Conservation (phyloP, 75 land plant genomes). For the Chamaecyparis obtusa region DNA sequence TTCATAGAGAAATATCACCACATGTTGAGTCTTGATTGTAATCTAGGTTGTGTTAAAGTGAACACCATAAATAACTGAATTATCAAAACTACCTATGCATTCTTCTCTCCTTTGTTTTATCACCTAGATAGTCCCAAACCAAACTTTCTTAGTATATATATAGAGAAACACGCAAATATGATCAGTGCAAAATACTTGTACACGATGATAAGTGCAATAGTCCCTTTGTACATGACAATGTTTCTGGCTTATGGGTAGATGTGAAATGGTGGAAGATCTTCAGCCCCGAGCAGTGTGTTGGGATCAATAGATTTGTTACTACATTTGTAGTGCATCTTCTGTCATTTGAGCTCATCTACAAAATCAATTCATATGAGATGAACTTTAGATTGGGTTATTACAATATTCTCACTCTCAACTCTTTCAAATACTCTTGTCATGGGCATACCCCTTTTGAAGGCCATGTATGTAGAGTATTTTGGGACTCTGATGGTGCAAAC, state of each 20-base stretch:
- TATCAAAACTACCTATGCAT: neutral
- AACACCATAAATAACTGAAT: neutral
- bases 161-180: conserved; percentile 35
- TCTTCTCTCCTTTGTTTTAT: neutral
- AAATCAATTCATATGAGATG: conserved; percentile 80
- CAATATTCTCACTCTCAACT: conserved; percentile 63
- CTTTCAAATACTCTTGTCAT: conserved; percentile 83
- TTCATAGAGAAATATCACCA: conserved; percentile 12
- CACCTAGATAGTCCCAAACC: neutral
- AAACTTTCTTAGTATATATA: neutral
- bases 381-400: conserved; percentile 71
- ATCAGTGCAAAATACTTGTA: conserved; percentile 57
- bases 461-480: conserved; percentile 69
- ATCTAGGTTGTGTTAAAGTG: neutral
- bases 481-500: conserved; percentile 68
- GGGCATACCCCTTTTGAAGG: conserved; percentile 74
- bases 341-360: conserved; percentile 75
- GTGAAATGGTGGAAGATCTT: conserved; percentile 71
- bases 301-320: conserved; percentile 78
- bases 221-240: conserved; percentile 80
- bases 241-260: conserved; percentile 66
- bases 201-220: conserved; percentile 77
- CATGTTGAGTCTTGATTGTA: neutral
- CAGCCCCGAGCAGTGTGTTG: conserved; percentile 71
- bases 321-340: conserved; percentile 81